These are phyloP conservation scores for Ganoderma boninense DNA, from an alignment of 1,284 basidiomycete genomes.

Conservation along the genomic window DNA sequence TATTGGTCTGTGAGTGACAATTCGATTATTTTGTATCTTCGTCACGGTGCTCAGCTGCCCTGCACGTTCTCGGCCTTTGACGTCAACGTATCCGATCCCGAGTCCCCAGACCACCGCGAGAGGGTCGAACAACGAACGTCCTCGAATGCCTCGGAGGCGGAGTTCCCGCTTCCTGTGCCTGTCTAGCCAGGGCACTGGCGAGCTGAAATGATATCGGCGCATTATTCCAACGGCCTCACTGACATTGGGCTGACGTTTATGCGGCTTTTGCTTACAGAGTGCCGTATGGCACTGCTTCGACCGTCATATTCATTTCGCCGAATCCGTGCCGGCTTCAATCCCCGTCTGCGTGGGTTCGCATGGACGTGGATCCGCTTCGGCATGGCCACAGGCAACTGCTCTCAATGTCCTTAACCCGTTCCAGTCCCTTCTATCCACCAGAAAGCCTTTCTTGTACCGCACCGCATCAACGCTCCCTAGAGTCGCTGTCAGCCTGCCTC, in stretches of 20 bases:
- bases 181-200: not conserved
- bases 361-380: not conserved
- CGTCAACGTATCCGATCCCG: not conserved
- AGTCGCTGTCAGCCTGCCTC: not conserved
- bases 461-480: not conserved
- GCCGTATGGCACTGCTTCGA: not conserved
- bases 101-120: not conserved
- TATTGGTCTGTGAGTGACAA: not conserved
- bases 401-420: not conserved
- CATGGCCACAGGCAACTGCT: not conserved
- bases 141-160: not conserved
- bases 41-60: not conserved
- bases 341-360: not conserved
- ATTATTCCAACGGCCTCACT: not conserved
- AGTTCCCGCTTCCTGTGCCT: not conserved
- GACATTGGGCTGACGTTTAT: not conserved
- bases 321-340: not conserved
- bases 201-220: conserved; percentile 2
- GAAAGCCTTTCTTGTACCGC: not conserved
- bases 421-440: not conserved
- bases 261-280: not conserved
- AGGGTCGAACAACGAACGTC: not conserved
- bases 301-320: conserved; percentile 1
- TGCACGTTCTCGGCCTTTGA: not conserved
- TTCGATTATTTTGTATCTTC: not conserved